Percentiles rank a stretch among this genome's conserved stretches.
Evolutionary conservation across 257 asterid species (phyloP).

Genomic region (Nyctanthes arbortristis): DNA sequence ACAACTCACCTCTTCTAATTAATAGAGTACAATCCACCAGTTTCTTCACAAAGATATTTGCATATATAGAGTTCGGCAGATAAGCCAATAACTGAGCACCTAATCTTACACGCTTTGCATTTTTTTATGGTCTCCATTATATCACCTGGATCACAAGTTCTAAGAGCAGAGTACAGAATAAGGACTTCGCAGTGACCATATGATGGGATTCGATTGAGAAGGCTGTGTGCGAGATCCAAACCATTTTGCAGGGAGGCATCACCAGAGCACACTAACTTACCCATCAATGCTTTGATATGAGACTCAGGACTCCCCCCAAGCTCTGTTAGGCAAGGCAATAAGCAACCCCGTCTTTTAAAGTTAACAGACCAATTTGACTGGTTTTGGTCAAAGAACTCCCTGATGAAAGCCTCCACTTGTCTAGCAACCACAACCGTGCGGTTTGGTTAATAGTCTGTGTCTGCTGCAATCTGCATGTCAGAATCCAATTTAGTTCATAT

Average conservation of each 20-base stretch:
- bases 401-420: slow-evolving; percentile 86
- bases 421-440: slow-evolving; percentile 84
- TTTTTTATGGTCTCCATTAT: slow-evolving; percentile 80
- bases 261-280: slow-evolving; percentile 85
- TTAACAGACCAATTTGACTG: slow-evolving; percentile 86
- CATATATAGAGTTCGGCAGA: slow-evolving; percentile 92
- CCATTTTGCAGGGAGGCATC: slow-evolving; percentile 95
- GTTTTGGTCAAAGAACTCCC: slow-evolving; percentile 94
- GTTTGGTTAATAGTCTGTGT: slow-evolving; percentile 86
- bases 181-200: slow-evolving; percentile 97
- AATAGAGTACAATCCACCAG: slow-evolving; percentile 86
- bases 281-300: slow-evolving; percentile 91
- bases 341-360: slow-evolving; percentile 86
- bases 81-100: slow-evolving; percentile 89
- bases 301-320: slow-evolving; percentile 98
- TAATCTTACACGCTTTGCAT: slow-evolving; percentile 79
- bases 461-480: slow-evolving; percentile 78
- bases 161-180: slow-evolving; percentile 84
- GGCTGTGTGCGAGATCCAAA: slow-evolving; percentile 78
- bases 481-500: slow-evolving; percentile 22
- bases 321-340: slow-evolving; percentile 76
- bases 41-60: slow-evolving; percentile 89
- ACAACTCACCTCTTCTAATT: slow-evolving; percentile 84
- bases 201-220: slow-evolving; percentile 78
- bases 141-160: slow-evolving; percentile 92